Percentiles rank a stretch among this genome's conserved stretches.
Evolutionary conservation across 805 yeast species (phyloP).

Genomic region (Zygoascus tannicola): DNA sequence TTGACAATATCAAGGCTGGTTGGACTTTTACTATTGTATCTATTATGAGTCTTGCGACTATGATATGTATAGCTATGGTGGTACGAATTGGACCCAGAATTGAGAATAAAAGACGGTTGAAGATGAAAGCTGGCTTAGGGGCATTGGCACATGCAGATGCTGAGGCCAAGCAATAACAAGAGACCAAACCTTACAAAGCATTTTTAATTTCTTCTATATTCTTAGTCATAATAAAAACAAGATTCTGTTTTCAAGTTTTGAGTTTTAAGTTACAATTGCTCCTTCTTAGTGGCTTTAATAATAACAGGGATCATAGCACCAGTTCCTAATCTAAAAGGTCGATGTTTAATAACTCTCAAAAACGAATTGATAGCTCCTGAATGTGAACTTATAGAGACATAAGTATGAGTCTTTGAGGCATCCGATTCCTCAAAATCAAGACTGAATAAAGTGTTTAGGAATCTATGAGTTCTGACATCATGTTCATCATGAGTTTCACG

Average conservation of each 20-base stretch:
- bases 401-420: constrained; percentile 16
- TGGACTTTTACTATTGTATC: constrained; percentile 73
- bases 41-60: constrained; percentile 25
- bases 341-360: constrained; percentile 39
- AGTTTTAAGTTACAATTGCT: too few species aligned
- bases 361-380: constrained; percentile 44
- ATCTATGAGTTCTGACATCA: constrained; percentile 39
- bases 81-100: constrained; percentile 9
- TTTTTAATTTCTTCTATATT: neutral
- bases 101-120: constrained; percentile 5
- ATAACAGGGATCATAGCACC: constrained; percentile 52
- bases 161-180: too few species aligned
- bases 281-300: constrained; percentile 23
- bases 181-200: too few species aligned
- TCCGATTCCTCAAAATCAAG: constrained; percentile 8
- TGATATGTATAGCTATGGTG: constrained; percentile 7
- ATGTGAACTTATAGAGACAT: constrained; percentile 40
- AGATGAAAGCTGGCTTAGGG: too few species aligned
- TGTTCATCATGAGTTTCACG: constrained; percentile 37
- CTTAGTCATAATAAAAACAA: neutral
- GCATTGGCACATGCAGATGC: too few species aligned
- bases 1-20: constrained; percentile 48
- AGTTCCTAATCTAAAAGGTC: constrained; percentile 40
- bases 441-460: constrained; percentile 38
- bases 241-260: neutral